Percentiles rank a stretch among this genome's conserved stretches.
Conservation (phyloP, 805 yeast species). For the Cyberlindnera maritima region DNA sequence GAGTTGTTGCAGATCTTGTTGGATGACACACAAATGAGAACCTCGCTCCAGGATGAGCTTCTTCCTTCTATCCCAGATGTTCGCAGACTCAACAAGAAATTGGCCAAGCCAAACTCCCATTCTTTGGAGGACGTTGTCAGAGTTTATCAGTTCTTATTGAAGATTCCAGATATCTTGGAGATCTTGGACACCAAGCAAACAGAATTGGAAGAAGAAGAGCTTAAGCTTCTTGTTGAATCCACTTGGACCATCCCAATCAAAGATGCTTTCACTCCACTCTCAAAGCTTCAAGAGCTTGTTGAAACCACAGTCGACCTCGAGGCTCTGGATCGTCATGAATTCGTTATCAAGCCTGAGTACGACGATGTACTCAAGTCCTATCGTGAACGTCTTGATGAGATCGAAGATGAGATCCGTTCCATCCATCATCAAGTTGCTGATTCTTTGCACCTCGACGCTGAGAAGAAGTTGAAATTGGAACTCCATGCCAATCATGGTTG, state of each 20-base stretch:
- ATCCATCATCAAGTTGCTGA: constrained; percentile 67
- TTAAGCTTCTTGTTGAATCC: constrained; percentile 38
- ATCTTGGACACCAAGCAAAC: constrained; percentile 44
- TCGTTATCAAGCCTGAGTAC: constrained; percentile 84
- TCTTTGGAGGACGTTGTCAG: constrained; percentile 86
- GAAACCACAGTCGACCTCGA: constrained; percentile 90
- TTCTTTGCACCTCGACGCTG: constrained; percentile 77
- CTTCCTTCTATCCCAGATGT: constrained; percentile 80
- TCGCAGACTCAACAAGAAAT: constrained; percentile 67
- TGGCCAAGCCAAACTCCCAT: constrained; percentile 46
- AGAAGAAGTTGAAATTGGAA: constrained; percentile 86
- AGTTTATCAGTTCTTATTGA: constrained; percentile 73
- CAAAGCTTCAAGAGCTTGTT: constrained; percentile 77
- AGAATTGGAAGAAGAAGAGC: constrained; percentile 27
- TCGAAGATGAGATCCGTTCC: constrained; percentile 52
- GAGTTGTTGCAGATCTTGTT: constrained; percentile 68
- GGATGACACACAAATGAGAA: constrained; percentile 66
- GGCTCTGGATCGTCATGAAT: constrained; percentile 79
- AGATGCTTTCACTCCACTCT: constrained; percentile 47
- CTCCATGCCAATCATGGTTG: constrained; percentile 87
- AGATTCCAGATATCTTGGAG: constrained; percentile 65
- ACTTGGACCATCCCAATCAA: constrained; percentile 61
- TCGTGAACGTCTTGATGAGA: constrained; percentile 51
- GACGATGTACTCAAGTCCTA: constrained; percentile 71
- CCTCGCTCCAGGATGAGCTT: constrained; percentile 62